These are phyloP conservation scores for Leccinum pellstonianum DNA, from an alignment of 768 basidiomycete genomes.

Conservation along the genomic window DNA sequence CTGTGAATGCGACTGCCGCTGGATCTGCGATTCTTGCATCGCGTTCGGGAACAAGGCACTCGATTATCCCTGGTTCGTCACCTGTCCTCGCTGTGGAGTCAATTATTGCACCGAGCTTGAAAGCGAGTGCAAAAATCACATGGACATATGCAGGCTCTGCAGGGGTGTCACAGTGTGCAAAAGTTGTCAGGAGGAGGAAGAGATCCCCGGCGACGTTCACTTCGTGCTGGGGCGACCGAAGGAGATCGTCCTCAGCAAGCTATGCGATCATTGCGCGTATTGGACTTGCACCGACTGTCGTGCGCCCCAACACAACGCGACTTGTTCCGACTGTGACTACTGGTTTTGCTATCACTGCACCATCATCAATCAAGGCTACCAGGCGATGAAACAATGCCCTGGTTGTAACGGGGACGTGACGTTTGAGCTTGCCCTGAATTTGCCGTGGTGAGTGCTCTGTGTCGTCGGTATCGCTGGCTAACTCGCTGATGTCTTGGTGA, in stretches of 20 bases:
- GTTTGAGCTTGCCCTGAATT: not conserved
- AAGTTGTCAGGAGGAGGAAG: conserved; percentile 15
- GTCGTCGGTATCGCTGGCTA: not conserved
- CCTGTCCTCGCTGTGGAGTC: conserved; percentile 18
- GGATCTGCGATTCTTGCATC: conserved; percentile 11
- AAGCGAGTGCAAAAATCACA: not conserved
- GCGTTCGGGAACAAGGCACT: not conserved
- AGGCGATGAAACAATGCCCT: not conserved
- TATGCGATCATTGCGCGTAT: conserved; percentile 1
- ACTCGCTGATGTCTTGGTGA: not conserved
- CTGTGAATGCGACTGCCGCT: not conserved
- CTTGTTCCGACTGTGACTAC: not conserved
- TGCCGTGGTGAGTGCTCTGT: not conserved
- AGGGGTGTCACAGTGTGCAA: conserved; percentile 2
- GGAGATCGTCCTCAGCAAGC: not conserved
- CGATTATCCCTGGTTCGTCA: not conserved
- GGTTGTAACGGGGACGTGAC: conserved; percentile 2
- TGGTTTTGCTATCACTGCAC: conserved; percentile 11
- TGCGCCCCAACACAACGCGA: not conserved
- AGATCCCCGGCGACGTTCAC: not conserved
- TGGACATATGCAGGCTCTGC: conserved; percentile 11
- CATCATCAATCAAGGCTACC: not conserved
- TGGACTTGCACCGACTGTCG: conserved; percentile 14
- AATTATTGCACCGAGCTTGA: conserved; percentile 1
- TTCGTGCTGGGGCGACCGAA: not conserved